Evolutionary conservation across 2,329 filamentous ascomycete genomes (phyloP), one percentile per base, ranked within the genome.

Genomic region (Aspergillus sp.): DNA sequence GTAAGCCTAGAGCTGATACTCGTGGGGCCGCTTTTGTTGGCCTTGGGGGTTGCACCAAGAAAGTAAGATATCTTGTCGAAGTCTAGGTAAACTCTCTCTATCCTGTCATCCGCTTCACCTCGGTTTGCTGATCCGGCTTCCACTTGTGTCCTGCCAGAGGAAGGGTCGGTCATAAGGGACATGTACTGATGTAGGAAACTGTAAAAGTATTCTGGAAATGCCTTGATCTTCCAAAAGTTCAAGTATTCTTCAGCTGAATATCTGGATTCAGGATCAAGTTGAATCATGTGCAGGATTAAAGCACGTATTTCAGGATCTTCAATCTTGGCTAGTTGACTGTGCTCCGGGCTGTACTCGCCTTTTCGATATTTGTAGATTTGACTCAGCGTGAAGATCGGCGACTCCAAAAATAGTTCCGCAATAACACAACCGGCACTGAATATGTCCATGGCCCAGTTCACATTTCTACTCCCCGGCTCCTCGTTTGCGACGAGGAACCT

Each of bases 31-130:
- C 70, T 62, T 39, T 67, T 68, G 33, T 74, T 68, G 46, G 77
- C 75, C 41, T 81, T 81, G 44, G 86, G 80, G 27, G 85, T 83
- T 60, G 91, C 91, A 13, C 91, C 93, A 1, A 99, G 82, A 57
- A 96, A 96, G 70, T 96, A 96, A 0, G 93, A 92, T 52, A 99
- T 96, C 73, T 98, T 99, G 73, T 99, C 95, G 75, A 97, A 98
- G 70, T 99, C 95, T 65, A 90, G 86, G 69, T 90, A 98, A 1
- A 99, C 88, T 44, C 92, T 86, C 67, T 98, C 91, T 68, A 99
- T 98, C 42, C 95, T 86, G 64, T 97, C 92, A 73, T 99, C 95
- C 1, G 92, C 87, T 73, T 97, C 92, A 59, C 89, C 89, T 52
- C 93, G 80, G 68, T 93, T 96, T 62, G 84, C 86, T 3, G 82